A percentile compares a stretch with the other conserved stretches of the same genome.
These are phyloP conservation scores for Blastobotrys proliferans DNA, from an alignment of 1,139 yeast species.

Conservation along the genomic window DNA sequence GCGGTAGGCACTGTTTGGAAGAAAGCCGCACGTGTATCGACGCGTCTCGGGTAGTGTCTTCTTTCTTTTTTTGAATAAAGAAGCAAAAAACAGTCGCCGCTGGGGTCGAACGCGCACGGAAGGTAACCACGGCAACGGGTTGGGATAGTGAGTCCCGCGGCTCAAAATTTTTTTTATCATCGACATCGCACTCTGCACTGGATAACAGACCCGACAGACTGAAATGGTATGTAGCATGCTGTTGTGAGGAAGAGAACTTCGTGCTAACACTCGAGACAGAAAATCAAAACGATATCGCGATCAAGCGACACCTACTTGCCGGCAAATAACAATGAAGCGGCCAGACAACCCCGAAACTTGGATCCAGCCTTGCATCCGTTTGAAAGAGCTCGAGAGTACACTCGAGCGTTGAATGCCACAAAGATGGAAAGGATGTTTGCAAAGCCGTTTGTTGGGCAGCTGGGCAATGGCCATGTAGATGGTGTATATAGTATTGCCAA, in stretches of 20 bases:
- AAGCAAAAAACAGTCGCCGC: too few relatives aligned
- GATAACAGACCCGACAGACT: too few relatives aligned
- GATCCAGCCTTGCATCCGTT: conserved; percentile 96
- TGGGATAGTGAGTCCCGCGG: neutral
- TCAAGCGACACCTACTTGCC: conserved; percentile 91
- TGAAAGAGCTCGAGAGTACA: conserved; percentile 94
- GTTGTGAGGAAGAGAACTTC: too few relatives aligned
- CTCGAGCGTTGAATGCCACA: conserved; percentile 91
- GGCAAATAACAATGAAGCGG: conserved; percentile 82
- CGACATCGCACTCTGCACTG: too few relatives aligned
- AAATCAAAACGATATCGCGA: conserved; percentile 85
- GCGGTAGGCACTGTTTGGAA: too few relatives aligned
- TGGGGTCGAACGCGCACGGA: too few relatives aligned
- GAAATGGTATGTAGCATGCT: neutral
- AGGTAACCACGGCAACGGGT: too few relatives aligned
- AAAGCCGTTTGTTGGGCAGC: conserved; percentile 91
- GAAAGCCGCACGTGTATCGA: too few relatives aligned
- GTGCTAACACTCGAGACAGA: conserved; percentile 39
- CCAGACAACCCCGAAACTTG: conserved; percentile 81
- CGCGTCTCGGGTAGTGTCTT: too few relatives aligned
- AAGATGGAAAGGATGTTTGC: conserved; percentile 96
- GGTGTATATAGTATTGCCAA: conserved; percentile 91
- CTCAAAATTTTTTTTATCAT: neutral
- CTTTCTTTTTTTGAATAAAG: too few relatives aligned
- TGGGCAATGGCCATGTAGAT: conserved; percentile 93